Evolutionary conservation across 2,329 filamentous ascomycete genomes (phyloP), one percentile per base, ranked within the genome.

Genomic region (Kalmusia sp.): DNA sequence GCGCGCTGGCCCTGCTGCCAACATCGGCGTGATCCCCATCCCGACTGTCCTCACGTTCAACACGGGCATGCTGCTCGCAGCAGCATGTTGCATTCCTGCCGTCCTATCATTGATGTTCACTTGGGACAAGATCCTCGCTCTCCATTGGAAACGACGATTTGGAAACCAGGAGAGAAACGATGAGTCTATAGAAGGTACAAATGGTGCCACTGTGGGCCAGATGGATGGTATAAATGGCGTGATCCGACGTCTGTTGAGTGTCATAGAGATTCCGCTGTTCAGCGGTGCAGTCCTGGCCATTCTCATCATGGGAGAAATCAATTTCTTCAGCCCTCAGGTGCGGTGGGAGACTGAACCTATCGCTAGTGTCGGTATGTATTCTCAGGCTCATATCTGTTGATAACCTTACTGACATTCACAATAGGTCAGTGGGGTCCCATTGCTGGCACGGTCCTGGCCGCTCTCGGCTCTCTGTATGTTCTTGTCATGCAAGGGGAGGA

Each of bases 71-170:
- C 78, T 89, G 2, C 74, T 89, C 1, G 81, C 84, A 0, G 85
- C 86, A 2, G 87, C 83, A 2, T 88, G 85, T 54, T 89, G 85
- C 52, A 82, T 90, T 2, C 85, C 86, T 0, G 84, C 86, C 1
- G 80, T 89, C 8, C 70, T 89, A 0, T 86, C 84, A 7, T 70
- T 88, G 7, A 75, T 84, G 0, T 85, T 82, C 0, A 88, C 85
- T 71, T 85, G 83, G 81, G 82, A 84, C 57, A 87, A 86, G 61
- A 87, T 89, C 4, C 68, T 87, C 2, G 80, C 87, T 54, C 80
- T 82, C 44, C 87, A 87, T 53, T 87, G 84, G 83, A 83, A 78
- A 56, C 75, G 69, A 34, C 71, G 74, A 0, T 79, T 77, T 33
- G 75, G 76, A 21, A 7, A 17, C 15, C 24, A 14, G 24, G 51